phyloP scores from a whole-genome alignment of 768 basidiomycete species.

The Mycena alexandri region DNA sequence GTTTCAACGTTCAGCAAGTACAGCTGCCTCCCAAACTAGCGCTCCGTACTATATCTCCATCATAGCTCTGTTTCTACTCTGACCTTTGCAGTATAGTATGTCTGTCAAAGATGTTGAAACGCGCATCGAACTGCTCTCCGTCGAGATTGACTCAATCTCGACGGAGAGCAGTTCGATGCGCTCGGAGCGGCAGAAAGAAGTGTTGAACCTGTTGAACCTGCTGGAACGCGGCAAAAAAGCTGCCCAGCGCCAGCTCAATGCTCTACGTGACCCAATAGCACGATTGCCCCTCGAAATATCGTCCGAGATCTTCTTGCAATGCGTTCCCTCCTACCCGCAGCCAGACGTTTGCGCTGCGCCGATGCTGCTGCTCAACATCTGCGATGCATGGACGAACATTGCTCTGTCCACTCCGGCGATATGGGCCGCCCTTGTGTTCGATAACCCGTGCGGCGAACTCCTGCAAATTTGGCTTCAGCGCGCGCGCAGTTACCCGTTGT shows the following conservation, averaged over 20 bases:
- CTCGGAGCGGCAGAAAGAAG: constrained; percentile 11
- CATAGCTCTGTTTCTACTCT: no score
- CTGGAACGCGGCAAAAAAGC: not conserved
- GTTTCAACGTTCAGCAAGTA: no score
- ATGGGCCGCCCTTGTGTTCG: no score
- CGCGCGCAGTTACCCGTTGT: not conserved
- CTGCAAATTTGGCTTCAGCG: not conserved
- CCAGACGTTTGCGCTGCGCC: not conserved
- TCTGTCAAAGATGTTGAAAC: not conserved
- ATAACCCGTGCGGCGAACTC: not conserved
- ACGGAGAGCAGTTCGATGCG: constrained; percentile 1
- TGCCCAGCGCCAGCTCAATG: not conserved
- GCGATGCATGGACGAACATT: not conserved
- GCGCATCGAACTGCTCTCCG: not conserved
- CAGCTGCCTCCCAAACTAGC: no score
- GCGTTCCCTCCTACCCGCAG: constrained; percentile 38
- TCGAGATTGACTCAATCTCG: constrained; percentile 10
- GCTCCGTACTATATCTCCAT: no score
- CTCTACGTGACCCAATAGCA: not conserved
- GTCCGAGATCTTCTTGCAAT: constrained; percentile 32
- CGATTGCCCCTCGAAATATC: constrained; percentile 3
- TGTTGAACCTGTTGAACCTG: constrained; percentile 2
- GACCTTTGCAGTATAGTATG: not conserved
- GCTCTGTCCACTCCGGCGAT: not conserved
- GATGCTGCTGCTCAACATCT: constrained; percentile 3